phyloP scores from a whole-genome alignment of 2,329 filamentous ascomycete genomes.

The Drechslerella coelobrocha region DNA sequence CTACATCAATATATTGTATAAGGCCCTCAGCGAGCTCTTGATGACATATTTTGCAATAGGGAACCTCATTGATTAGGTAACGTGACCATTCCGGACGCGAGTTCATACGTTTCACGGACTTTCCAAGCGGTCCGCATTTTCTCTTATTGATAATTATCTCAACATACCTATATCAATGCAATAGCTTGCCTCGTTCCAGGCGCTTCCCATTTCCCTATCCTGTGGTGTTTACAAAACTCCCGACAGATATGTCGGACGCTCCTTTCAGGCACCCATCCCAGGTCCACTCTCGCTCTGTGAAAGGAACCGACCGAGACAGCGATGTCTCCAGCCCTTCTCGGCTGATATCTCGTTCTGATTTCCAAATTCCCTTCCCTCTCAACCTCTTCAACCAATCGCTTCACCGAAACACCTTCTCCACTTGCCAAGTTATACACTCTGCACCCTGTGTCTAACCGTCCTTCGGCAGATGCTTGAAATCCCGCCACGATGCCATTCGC shows the following conservation, averaged over 20 bases:
- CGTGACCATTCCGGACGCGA: no score
- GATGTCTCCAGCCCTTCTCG: slow-evolving; percentile 60
- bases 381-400: slow-evolving; percentile 60
- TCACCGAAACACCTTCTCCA: slow-evolving; percentile 61
- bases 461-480: slow-evolving; percentile 55
- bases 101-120: no score
- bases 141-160: no score
- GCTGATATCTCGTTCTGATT: slow-evolving; percentile 58
- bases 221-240: slow-evolving; percentile 13
- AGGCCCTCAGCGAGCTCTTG: no score
- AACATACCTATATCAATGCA: no score
- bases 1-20: no score
- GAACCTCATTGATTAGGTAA: no score
- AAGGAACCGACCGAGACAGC: slow-evolving; percentile 60
- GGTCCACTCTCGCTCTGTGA: slow-evolving; percentile 58
- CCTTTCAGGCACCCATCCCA: slow-evolving; percentile 59
- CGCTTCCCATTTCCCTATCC: slow-evolving; percentile 5
- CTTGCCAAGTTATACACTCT: slow-evolving; percentile 62
- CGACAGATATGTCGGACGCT: slow-evolving; percentile 5
- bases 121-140: no score
- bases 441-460: slow-evolving; percentile 57
- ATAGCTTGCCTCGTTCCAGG: no score
- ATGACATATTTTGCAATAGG: no score
- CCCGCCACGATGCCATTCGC: slow-evolving; percentile 70
- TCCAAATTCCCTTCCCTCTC: slow-evolving; percentile 57